Evolutionary conservation across 129 eudicot genomes (phyloP).

Genomic region (Smallanthus sonchifolius): DNA sequence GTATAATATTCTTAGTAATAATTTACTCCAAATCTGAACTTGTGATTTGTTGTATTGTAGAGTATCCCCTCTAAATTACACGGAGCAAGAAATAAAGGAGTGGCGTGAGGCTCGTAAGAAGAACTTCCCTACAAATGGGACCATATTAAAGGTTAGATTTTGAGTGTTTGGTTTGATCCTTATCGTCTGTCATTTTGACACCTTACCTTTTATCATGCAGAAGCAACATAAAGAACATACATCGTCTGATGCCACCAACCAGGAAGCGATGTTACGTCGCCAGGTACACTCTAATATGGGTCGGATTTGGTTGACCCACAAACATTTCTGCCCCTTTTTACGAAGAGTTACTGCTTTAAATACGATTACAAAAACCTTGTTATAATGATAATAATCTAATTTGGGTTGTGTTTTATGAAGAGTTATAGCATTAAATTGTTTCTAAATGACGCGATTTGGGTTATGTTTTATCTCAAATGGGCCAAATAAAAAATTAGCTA

Average conservation of each 20-base stretch:
- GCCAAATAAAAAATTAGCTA: not conserved
- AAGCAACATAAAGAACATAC: constrained; percentile 34
- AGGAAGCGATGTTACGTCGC: constrained; percentile 57
- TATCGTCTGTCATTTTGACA: not conserved
- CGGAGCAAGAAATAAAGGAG: constrained; percentile 68
- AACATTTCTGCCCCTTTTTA: not conserved
- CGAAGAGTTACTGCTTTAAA: not conserved
- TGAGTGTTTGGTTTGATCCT: constrained; percentile 1
- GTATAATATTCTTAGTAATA: not conserved
- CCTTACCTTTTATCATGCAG: constrained; percentile 38
- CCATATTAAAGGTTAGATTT: constrained; percentile 49
- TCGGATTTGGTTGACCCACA: not conserved
- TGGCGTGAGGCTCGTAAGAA: constrained; percentile 89
- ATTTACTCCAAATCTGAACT: not conserved
- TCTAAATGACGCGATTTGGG: too few relatives aligned
- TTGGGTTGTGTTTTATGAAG: too few relatives aligned
- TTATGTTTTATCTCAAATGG: too few relatives aligned
- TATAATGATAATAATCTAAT: not conserved
- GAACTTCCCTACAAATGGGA: constrained; percentile 56
- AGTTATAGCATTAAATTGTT: not conserved
- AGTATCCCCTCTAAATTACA: constrained; percentile 41
- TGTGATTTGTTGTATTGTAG: constrained; percentile 27
- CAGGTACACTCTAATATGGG: constrained; percentile 45
- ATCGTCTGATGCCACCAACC: constrained; percentile 40
- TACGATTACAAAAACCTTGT: not conserved